Conservation (phyloP, 129 eudicot genomes). For the Gnaphalium uliginosum region DNA sequence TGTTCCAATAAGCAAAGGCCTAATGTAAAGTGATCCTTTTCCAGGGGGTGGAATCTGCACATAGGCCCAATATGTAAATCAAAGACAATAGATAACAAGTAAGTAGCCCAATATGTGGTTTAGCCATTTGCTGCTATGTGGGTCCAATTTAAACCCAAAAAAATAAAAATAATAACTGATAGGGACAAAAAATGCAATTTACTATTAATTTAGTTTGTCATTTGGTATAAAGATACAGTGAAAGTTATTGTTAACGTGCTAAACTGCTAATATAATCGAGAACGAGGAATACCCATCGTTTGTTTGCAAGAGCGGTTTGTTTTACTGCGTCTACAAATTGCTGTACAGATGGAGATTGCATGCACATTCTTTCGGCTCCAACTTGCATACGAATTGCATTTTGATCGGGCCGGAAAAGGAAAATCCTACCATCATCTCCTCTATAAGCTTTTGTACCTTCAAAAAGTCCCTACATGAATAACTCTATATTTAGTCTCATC, state of each 20-base stretch:
- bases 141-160: not conserved
- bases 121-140: not conserved
- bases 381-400: conserved; percentile 83
- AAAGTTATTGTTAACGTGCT: not conserved
- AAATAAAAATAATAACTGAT: no score
- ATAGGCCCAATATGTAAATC: not conserved
- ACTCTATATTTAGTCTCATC: not conserved
- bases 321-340: conserved; percentile 85
- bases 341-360: conserved; percentile 71
- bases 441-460: conserved; percentile 87
- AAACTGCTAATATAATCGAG: not conserved
- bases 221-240: not conserved
- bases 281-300: conserved; percentile 65
- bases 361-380: conserved; percentile 97
- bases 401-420: conserved; percentile 74
- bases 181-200: no score
- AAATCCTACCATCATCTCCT: conserved; percentile 64
- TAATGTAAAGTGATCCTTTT: conserved; percentile 80
- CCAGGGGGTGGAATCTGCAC: conserved; percentile 88
- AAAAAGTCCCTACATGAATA: conserved; percentile 57
- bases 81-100: not conserved
- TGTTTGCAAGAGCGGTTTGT: conserved; percentile 76
- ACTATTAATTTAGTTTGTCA: not conserved
- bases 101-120: not conserved
- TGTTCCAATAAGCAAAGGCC: conserved; percentile 90